phyloP scores from a whole-genome alignment of 176 grass and related monocot species.

The Eremochloa ophiuroides region DNA sequence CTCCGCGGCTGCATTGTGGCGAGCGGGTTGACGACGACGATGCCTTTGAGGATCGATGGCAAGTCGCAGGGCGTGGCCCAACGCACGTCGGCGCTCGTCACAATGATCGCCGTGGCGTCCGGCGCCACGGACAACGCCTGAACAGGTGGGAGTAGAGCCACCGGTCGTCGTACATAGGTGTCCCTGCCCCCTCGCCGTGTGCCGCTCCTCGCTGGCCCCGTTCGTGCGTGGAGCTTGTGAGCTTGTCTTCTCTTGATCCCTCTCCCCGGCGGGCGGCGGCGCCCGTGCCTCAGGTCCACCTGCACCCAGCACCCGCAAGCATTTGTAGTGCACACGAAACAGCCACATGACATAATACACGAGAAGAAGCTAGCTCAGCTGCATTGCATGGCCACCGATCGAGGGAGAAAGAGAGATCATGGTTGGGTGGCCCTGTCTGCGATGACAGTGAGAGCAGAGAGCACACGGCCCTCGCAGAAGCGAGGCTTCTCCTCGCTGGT shows the following conservation, averaged over 20 bases:
- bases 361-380: background rate
- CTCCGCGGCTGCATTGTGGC: background rate
- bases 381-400: background rate
- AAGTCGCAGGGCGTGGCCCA: background rate
- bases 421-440: background rate
- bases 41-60: background rate
- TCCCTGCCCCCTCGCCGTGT: background rate
- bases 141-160: background rate
- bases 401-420: background rate
- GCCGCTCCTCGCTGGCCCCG: background rate
- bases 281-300: background rate
- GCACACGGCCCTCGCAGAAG: slow-evolving; percentile 78
- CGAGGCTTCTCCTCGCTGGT: slow-evolving; percentile 48
- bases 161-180: background rate
- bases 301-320: background rate
- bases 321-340: background rate
- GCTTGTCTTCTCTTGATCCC: background rate
- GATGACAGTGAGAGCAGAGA: slow-evolving; percentile 97
- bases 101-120: background rate
- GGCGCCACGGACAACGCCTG: background rate
- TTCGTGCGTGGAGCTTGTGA: background rate
- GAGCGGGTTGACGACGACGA: background rate
- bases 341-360: background rate
- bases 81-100: background rate
- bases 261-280: background rate